Evolutionary conservation across 179 eudicot species (phyloP), one percentile per base, ranked within the genome.

Genomic region (Spergularia azorica): DNA sequence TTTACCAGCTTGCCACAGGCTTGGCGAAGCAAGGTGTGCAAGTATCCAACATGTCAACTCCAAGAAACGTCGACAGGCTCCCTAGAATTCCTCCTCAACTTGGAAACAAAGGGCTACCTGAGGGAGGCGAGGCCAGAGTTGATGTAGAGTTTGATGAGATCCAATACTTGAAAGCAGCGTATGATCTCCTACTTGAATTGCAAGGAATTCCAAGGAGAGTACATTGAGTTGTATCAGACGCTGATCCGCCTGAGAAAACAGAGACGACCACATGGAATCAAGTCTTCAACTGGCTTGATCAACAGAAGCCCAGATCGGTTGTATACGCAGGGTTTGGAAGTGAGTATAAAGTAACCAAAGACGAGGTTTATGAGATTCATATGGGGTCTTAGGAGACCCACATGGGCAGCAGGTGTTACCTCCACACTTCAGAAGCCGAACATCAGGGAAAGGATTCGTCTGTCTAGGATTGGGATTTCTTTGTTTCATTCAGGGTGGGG

Each of bases 261-360:
- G 9, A 54, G 36, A 20, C 7, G 32, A 21, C 0, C 12, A 14
- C 57, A 12, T 62, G 59, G 62, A 46, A 7, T 20, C 48, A 74
- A 9, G 82, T 56, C 38, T 83, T 82, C 73, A 46, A 79, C 6
- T 88, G 92, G 92, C 83, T 89, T 2, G 87, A 86, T 62, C 21
- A 67, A 17, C 86, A 84, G 39, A 63, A 39, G 1, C 48, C 73
- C 0, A 81, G 57, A 59, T 81, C 86, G 0, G 85, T 83, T 2
- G 76, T 84, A 9, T 88, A 81, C 46, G 91, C 86, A 0, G 88
- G 87, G 18, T 88, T 89, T 50, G 89, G 93, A 8, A 89, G 89
- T 26, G 92, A 87, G 76, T 58, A 59, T 14, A 81, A 85, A 68
- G 73, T 85, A 63, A 61, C 59, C 0, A 77, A 52, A 59, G 79